Percentiles rank a stretch among this genome's conserved stretches.
Evolutionary conservation across 441 rosid genomes (phyloP).

Genomic region (Croton setiger): DNA sequence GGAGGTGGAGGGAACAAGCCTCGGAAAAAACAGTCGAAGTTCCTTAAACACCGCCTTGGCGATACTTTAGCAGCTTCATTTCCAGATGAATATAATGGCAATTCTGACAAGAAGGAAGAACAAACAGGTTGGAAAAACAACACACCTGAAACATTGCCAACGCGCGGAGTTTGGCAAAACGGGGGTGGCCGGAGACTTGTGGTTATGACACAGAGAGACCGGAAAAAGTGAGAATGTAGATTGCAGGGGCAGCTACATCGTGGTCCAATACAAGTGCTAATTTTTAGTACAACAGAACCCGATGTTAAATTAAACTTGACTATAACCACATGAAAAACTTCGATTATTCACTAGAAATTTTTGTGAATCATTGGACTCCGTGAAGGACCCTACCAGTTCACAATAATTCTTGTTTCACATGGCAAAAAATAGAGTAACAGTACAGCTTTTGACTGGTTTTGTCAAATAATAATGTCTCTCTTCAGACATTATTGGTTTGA

Average conservation of each 20-base stretch:
- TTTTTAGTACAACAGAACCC: not conserved
- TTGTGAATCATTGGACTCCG: too few species aligned
- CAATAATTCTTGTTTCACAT: too few species aligned
- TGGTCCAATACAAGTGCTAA: not conserved
- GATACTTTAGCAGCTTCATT: constrained; percentile 28
- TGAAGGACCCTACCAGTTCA: too few species aligned
- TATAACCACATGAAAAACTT: too few species aligned
- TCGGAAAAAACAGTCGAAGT: constrained; percentile 35
- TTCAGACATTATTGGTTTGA: too few species aligned
- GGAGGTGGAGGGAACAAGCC: constrained; percentile 36
- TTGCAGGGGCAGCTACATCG: too few species aligned
- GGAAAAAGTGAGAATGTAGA: constrained; percentile 7
- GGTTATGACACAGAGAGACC: constrained; percentile 18
- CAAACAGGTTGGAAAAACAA: constrained; percentile 21
- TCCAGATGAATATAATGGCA: constrained; percentile 20
- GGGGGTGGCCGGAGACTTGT: constrained; percentile 40
- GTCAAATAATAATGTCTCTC: too few species aligned
- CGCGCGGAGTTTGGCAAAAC: constrained; percentile 41
- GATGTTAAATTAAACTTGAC: not conserved
- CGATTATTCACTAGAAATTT: too few species aligned
- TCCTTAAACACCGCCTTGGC: constrained; percentile 38
- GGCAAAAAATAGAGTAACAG: too few species aligned
- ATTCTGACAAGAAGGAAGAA: constrained; percentile 22
- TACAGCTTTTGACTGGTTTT: too few species aligned
- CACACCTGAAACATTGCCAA: constrained; percentile 19